Percentiles rank a stretch among this genome's conserved stretches.
These are phyloP conservation scores for Penicillium argentinense DNA, from an alignment of 495 filamentous ascomycete species.

Conservation along the genomic window DNA sequence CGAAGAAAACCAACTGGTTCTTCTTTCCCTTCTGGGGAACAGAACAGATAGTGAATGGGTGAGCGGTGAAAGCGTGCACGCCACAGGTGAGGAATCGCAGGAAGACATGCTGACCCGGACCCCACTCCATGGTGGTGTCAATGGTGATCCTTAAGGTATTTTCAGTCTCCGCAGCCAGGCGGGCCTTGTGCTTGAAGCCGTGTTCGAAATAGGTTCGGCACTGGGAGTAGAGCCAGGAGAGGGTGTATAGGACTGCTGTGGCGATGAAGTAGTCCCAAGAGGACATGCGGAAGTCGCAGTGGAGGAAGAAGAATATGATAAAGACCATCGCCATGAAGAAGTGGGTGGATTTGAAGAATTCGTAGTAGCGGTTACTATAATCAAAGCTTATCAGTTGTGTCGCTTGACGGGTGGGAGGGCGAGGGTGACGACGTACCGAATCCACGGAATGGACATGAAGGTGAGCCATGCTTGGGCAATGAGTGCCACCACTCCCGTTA, in stretches of 20 bases:
- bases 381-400: neutral
- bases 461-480: slow-evolving; percentile 56
- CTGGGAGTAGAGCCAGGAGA: slow-evolving; percentile 42
- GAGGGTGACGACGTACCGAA: slow-evolving; percentile 38
- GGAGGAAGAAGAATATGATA: slow-evolving; percentile 56
- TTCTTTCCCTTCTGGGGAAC: slow-evolving; percentile 20
- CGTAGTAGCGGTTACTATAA: slow-evolving; percentile 53
- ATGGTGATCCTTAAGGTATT: slow-evolving; percentile 41
- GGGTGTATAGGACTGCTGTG: slow-evolving; percentile 44
- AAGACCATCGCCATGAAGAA: slow-evolving; percentile 53
- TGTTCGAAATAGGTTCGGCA: slow-evolving; percentile 44
- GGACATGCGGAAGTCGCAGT: slow-evolving; percentile 55
- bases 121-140: slow-evolving; percentile 39
- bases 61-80: slow-evolving; percentile 33
- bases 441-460: slow-evolving; percentile 47
- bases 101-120: slow-evolving; percentile 44
- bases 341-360: slow-evolving; percentile 60
- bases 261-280: slow-evolving; percentile 60
- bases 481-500: slow-evolving; percentile 56
- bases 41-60: slow-evolving; percentile 49
- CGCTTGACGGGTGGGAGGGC: neutral
- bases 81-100: slow-evolving; percentile 38
- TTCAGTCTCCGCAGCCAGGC: slow-evolving; percentile 35
- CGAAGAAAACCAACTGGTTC: slow-evolving; percentile 29
- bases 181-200: slow-evolving; percentile 39